phyloP scores from a whole-genome alignment of 768 basidiomycete species.

The Tubosaeta sp. region DNA sequence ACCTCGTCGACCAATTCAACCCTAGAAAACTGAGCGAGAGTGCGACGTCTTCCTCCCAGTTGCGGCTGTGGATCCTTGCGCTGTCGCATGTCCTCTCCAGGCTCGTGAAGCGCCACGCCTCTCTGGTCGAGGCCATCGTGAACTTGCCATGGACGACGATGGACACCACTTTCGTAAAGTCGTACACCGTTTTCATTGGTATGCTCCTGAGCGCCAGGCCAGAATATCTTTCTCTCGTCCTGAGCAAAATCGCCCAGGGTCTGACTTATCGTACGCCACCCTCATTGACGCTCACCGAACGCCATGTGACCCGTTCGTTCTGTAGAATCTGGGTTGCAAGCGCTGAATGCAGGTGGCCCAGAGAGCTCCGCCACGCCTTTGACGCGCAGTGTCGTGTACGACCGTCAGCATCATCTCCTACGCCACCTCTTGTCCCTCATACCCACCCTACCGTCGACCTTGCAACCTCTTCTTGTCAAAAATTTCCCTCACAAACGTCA shows the following conservation, averaged over 20 bases:
- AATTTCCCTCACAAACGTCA: constrained; percentile 95
- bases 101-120: constrained; percentile 73
- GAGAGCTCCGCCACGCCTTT: constrained; percentile 67
- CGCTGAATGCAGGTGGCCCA: constrained; percentile 51
- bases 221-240: constrained; percentile 83
- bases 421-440: constrained; percentile 83
- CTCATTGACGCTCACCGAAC: background rate
- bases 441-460: constrained; percentile 83
- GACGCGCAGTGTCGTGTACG: constrained; percentile 79
- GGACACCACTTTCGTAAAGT: constrained; percentile 79
- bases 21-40: constrained; percentile 37
- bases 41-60: constrained; percentile 42
- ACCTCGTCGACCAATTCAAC: constrained; percentile 85
- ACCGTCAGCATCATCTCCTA: constrained; percentile 83
- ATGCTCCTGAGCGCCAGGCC: constrained; percentile 89
- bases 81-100: constrained; percentile 91
- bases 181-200: constrained; percentile 85
- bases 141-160: constrained; percentile 91
- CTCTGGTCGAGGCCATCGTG: constrained; percentile 83
- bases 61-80: constrained; percentile 79
- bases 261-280: constrained; percentile 79
- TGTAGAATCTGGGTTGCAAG: constrained; percentile 53
- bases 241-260: constrained; percentile 77
- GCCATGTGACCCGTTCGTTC: no score
- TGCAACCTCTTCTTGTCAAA: constrained; percentile 78